phyloP scores from a whole-genome alignment of 106 monocot genomes.

The Hemerocallis citrina region DNA sequence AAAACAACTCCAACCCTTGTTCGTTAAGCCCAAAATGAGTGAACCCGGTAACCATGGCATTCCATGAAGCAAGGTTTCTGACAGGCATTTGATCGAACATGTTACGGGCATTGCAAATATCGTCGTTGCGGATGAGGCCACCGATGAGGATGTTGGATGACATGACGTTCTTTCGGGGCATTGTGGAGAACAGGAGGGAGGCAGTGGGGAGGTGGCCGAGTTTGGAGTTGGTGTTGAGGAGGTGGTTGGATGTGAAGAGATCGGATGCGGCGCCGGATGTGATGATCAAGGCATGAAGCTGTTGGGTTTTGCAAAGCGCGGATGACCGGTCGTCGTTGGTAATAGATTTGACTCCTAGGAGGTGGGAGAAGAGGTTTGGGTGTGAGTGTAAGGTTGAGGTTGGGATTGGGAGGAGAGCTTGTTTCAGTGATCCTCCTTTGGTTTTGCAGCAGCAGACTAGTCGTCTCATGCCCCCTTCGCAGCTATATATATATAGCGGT shows the following conservation, averaged over 20 bases:
- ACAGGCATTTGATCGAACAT: constrained; percentile 54
- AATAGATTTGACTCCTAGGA: constrained; percentile 27
- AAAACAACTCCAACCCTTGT: constrained; percentile 32
- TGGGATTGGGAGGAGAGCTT: too few species aligned
- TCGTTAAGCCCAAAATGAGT: constrained; percentile 37
- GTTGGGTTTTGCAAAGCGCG: too few species aligned
- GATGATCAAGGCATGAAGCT: constrained; percentile 34
- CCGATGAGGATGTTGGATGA: constrained; percentile 59
- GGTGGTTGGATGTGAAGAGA: constrained; percentile 70
- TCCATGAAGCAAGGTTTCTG: constrained; percentile 61
- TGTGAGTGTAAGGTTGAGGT: too few species aligned
- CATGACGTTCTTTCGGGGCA: constrained; percentile 57
- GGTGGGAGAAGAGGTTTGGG: constrained; percentile 37
- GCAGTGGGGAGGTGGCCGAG: constrained; percentile 18
- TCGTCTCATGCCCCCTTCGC: too few species aligned
- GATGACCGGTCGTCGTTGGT: too few species aligned
- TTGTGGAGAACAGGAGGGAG: constrained; percentile 20
- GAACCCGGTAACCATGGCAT: constrained; percentile 50
- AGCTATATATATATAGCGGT: too few species aligned
- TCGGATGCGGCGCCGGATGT: constrained; percentile 42
- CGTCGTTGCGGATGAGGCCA: constrained; percentile 31
- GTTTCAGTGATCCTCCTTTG: too few species aligned
- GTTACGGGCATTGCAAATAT: constrained; percentile 28
- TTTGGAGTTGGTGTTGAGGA: constrained; percentile 53
- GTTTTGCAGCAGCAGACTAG: too few species aligned